Conservation (phyloP, 1,284 basidiomycete species). For the Tremellales sp. region DNA sequence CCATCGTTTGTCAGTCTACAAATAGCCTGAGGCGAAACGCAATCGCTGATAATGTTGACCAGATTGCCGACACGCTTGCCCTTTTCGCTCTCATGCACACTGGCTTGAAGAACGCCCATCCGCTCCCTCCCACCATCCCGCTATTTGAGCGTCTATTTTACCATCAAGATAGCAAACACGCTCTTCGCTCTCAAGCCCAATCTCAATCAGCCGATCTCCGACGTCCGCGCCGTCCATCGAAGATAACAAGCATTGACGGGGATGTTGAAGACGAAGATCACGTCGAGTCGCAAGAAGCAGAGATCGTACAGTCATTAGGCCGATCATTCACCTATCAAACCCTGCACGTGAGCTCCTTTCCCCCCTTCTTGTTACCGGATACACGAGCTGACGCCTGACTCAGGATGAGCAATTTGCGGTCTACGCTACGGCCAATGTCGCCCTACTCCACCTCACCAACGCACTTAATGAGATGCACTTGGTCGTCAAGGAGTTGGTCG, state of each 20-base stretch:
- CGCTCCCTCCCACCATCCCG: conserved; percentile 42
- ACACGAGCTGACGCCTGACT: background rate
- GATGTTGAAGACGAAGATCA: background rate
- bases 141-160: conserved; percentile 42
- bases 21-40: too few relatives aligned
- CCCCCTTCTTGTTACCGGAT: background rate
- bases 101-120: conserved; percentile 28
- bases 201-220: background rate
- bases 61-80: conserved; percentile 42
- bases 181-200: too few relatives aligned
- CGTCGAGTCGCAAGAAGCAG: background rate
- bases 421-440: conserved; percentile 41
- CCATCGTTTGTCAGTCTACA: conserved; percentile 43
- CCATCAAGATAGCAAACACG: conserved; percentile 13
- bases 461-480: conserved; percentile 38
- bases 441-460: conserved; percentile 31
- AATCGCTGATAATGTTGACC: background rate
- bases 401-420: conserved; percentile 44
- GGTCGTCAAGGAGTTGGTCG: conserved; percentile 34
- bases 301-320: background rate
- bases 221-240: background rate
- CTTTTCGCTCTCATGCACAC: conserved; percentile 40
- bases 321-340: background rate
- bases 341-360: background rate
- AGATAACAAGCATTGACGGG: background rate